Conservation (phyloP, 208 protist species). For the Leishmania braziliensis region DNA sequence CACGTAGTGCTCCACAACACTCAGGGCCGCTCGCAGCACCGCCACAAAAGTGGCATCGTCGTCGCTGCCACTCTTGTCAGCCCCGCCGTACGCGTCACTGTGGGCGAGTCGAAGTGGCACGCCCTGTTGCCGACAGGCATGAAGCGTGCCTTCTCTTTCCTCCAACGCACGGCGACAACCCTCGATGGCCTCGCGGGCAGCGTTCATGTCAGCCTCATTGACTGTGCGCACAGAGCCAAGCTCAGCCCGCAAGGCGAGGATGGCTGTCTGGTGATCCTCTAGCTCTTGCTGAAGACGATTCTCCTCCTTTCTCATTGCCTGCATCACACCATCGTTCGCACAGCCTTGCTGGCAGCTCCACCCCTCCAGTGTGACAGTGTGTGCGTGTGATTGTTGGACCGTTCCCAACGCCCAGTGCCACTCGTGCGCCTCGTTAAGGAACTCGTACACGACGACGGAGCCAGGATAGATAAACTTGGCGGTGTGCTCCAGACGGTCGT, state of each 20-base stretch:
- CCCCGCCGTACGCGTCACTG: not conserved
- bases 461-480: constrained; percentile 26
- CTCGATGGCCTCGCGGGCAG: constrained; percentile 30
- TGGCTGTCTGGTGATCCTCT: constrained; percentile 30
- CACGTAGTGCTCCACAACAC: constrained; percentile 37
- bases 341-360: constrained; percentile 37
- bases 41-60: constrained; percentile 4
- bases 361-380: constrained; percentile 34
- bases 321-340: constrained; percentile 33
- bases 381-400: constrained; percentile 33
- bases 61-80: constrained; percentile 14
- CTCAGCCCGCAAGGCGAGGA: constrained; percentile 39
- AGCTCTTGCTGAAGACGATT: constrained; percentile 27
- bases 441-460: constrained; percentile 62
- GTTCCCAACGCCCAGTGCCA: constrained; percentile 54
- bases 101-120: constrained; percentile 9
- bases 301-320: constrained; percentile 33
- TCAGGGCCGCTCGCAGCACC: constrained; percentile 41
- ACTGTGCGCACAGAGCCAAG: constrained; percentile 47
- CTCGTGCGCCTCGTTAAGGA: constrained; percentile 31
- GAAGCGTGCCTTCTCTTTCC: constrained; percentile 23
- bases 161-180: constrained; percentile 24
- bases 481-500: constrained; percentile 15
- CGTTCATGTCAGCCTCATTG: constrained; percentile 57
- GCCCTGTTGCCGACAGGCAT: constrained; percentile 3